phyloP scores from a whole-genome alignment of 257 asterid species.

The Catharanthus roseus region DNA sequence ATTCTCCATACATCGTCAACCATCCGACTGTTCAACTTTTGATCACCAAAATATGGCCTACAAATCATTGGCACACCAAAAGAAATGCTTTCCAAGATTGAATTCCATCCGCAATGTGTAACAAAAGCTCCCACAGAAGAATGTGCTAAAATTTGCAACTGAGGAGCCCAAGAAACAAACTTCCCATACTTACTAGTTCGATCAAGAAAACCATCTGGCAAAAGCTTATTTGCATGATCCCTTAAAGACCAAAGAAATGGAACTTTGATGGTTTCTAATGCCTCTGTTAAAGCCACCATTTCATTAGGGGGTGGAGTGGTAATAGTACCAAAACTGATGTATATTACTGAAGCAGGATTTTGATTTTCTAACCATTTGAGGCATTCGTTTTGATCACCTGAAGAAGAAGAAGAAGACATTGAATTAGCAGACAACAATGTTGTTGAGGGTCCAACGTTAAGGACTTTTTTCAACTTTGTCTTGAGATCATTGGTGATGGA shows the following conservation, averaged over 20 bases:
- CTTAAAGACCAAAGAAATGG: conserved; percentile 68
- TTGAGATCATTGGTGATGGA: conserved; percentile 18
- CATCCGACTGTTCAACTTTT: conserved; percentile 11
- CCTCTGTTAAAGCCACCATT: conserved; percentile 44
- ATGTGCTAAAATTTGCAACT: conserved; percentile 10
- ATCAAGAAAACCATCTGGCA: not conserved
- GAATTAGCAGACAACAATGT: no score
- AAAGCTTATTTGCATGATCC: not conserved
- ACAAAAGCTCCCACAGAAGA: conserved; percentile 13
- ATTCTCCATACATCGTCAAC: conserved; percentile 9
- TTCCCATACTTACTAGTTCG: not conserved
- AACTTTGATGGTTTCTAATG: conserved; percentile 37
- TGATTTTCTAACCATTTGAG: conserved; percentile 21
- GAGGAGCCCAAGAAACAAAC: conserved; percentile 18
- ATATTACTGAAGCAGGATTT: conserved; percentile 32
- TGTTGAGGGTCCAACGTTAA: conserved; percentile 22
- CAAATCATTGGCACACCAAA: conserved; percentile 24
- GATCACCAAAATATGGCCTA: conserved; percentile 24
- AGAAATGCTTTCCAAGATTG: conserved; percentile 13
- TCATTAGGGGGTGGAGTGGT: conserved; percentile 46
- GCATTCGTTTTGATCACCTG: conserved; percentile 25
- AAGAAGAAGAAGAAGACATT: not conserved
- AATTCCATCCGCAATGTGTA: conserved; percentile 22
- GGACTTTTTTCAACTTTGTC: conserved; percentile 21
- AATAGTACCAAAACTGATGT: conserved; percentile 65